Evolutionary conservation across 177 flowering plant species (phyloP).

Genomic region (Vitis hybrid): DNA sequence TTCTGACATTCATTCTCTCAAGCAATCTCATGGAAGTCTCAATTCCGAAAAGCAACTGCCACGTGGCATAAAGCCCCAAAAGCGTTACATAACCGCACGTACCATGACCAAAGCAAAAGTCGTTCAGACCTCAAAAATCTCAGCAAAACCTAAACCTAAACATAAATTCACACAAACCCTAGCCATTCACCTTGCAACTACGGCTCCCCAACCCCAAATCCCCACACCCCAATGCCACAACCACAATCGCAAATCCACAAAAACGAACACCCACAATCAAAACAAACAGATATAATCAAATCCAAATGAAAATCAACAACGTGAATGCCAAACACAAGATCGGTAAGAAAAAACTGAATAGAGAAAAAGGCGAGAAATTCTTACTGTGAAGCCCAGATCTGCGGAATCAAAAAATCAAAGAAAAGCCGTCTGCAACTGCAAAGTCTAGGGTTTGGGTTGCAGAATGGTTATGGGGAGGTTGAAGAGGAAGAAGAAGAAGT

Average conservation of each 20-base stretch:
- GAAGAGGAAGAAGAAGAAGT: slow-evolving; percentile 7
- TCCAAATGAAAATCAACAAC: neutral
- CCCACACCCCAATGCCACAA: neutral
- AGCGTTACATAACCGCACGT: too few relatives aligned
- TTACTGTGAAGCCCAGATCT: neutral
- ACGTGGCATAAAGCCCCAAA: too few relatives aligned
- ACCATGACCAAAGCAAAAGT: too few relatives aligned
- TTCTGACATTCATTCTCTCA: too few relatives aligned
- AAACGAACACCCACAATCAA: neutral
- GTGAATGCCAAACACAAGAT: neutral
- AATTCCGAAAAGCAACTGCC: too few relatives aligned
- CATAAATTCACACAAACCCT: too few relatives aligned
- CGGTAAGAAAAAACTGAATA: neutral
- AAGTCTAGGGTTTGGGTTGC: neutral
- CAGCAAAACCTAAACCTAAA: too few relatives aligned
- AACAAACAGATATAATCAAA: neutral
- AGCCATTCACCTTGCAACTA: neutral
- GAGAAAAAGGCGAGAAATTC: neutral
- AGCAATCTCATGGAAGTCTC: too few relatives aligned
- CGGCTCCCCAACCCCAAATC: neutral
- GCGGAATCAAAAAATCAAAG: neutral
- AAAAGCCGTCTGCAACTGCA: neutral
- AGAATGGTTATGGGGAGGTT: neutral
- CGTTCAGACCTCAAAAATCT: too few relatives aligned
- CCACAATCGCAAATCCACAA: neutral